Evolutionary conservation across 768 basidiomycete genomes (phyloP), one percentile per base, ranked within the genome.

Genomic region (Termitomyces sp.): DNA sequence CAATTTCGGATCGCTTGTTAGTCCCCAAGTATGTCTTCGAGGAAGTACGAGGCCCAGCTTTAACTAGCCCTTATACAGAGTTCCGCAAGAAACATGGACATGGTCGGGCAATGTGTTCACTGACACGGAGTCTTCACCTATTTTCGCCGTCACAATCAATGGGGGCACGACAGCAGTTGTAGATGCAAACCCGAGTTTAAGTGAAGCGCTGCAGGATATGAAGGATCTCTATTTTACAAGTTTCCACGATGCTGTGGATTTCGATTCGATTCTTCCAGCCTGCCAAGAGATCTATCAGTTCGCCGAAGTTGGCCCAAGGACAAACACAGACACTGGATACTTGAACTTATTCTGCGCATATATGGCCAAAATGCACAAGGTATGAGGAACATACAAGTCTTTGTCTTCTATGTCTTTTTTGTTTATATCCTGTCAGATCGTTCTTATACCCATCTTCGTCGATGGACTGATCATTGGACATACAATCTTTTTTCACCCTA

Each of bases 51-150:
- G 48, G 15, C 38, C 5, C 7, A 34, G 11, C 38, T 14, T 56
- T 48, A 1, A 56, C 60, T 69, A 3, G 68, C 11, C 43, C 4
- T 49, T 32, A 47, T 50, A 48, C 34, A 2, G 59, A 87, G 42
- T 76, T 5, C 11, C 42, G 14, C 75, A n/a, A 86, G 15, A 84
- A 67, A 81, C 82, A 59, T 91, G 83, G 83, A 84, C 78, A 64
- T 90, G 89, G 89, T 73, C 77, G 38, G 88, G 87, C 20, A 73
- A 81, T 25, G 73, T 89, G 20, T 77, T 77, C 57, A 75, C 83
- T 25, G 74, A 74, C 10, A 71, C 70, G 7, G 74, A 73, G 20
- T 70, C 72, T 32, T 71, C 76, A 31, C 71, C 71, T 7, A 63
- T 86, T 0, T 87, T 87, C 71, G 74, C 81, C 34, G 76, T 85